Evolutionary conservation across 106 monocot genomes (phyloP), one percentile per base, ranked within the genome.

Genomic region (Dendrobium chrysotoxum): DNA sequence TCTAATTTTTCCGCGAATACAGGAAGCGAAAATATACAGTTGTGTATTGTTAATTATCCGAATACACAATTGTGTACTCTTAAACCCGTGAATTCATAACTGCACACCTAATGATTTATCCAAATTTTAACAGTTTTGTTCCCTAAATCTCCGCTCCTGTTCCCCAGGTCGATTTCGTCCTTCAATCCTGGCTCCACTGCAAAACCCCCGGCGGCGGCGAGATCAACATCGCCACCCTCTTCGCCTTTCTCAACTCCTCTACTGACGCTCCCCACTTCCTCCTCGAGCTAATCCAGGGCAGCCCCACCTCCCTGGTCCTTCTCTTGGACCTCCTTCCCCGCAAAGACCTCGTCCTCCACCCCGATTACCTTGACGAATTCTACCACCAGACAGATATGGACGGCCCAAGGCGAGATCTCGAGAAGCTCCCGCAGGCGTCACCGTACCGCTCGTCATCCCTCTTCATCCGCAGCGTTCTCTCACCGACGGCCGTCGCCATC

Each of bases 141-240:
- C 5, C 42, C 42, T 42, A 42, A 9, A 42, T 42, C 9, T 42
- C 42, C 0, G 3, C 42, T 42, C 18, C 9, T 66, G 75, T 28
- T 78, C 1, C 79, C 7, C 91, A 94, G 97, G 79, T 98, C 39
- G 91, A 94, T 71, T 91, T 94, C 85, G 76, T 92, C 9, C 54
- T 95, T 28, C 67, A 87, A 39, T 98, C 97, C 10, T 98, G 94
- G 94, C 84, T 94, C 40, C 89, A 98, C 75, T 98, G 94, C 79
- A 72, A 88, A 71, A 75, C 94, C 42, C 97, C 97, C 7, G 85
- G 75, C 26, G 85, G 75, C 26, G 92, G 94, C 16, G 80, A 83
- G 53, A 87, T 98, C 42, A 86, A 98, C 86, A 94, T 92, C 54
- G 87, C 94, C 57, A 88, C 91, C 9, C 30, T 98, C 13, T 82